phyloP scores from a whole-genome alignment of 768 basidiomycete genomes.

The Hygrocybe coccinea region DNA sequence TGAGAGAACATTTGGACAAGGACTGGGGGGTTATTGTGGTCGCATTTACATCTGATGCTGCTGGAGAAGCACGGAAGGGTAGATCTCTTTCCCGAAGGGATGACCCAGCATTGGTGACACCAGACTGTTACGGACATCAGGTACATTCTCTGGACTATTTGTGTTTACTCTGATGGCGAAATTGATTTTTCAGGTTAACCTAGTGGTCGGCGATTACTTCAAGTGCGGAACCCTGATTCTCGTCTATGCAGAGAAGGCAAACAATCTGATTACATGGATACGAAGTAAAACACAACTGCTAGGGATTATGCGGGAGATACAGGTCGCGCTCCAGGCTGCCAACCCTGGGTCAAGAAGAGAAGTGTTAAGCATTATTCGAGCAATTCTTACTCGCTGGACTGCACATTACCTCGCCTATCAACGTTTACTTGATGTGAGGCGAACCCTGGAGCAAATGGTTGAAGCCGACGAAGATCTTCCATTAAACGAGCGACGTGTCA shows the following conservation, averaged over 20 bases:
- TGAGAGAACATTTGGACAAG: conserved; percentile 17
- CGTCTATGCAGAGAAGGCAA: conserved; percentile 23
- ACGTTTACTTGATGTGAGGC: conserved; percentile 22
- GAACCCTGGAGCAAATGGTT: conserved; percentile 12
- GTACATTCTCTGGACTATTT: conserved; percentile 8
- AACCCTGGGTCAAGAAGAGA: not conserved
- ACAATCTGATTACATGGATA: conserved; percentile 37
- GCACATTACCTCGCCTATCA: conserved; percentile 27
- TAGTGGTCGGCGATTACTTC: conserved; percentile 38
- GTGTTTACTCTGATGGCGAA: not conserved
- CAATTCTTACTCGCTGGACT: conserved; percentile 29
- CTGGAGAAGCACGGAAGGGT: conserved; percentile 32
- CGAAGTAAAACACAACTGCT: conserved; percentile 31
- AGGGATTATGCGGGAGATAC: conserved; percentile 21
- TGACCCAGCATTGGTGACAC: conserved; percentile 23
- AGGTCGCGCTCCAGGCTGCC: conserved; percentile 9
- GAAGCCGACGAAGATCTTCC: conserved; percentile 10
- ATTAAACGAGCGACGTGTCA: conserved; percentile 10
- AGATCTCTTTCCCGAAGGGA: conserved; percentile 9
- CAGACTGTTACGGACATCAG: conserved; percentile 34
- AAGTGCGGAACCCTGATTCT: conserved; percentile 24
- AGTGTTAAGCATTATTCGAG: conserved; percentile 17
- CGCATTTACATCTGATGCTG: conserved; percentile 32
- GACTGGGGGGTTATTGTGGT: conserved; percentile 27
- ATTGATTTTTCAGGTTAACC: conserved; percentile 28